Percentiles rank a stretch among this genome's conserved stretches.
Evolutionary conservation across 1,139 yeast species (phyloP).

Genomic region (Suzukiozyma palmioleophila): DNA sequence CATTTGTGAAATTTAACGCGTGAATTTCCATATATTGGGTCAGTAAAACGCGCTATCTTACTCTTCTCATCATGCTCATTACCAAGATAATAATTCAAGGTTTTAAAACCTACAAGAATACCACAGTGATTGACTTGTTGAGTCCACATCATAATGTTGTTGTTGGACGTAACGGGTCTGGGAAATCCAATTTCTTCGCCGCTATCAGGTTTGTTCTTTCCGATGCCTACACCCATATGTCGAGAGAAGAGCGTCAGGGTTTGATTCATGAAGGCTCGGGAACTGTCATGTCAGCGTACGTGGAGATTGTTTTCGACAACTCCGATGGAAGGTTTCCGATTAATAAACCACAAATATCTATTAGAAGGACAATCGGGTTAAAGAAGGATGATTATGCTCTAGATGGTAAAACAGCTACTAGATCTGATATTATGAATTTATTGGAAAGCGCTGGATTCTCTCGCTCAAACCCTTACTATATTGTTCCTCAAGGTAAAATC

Average conservation of each 20-base stretch:
- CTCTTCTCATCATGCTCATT: slow-evolving; percentile 31
- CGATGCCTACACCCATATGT: slow-evolving; percentile 84
- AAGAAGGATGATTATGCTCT: slow-evolving; percentile 88
- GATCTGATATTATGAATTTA: slow-evolving; percentile 76
- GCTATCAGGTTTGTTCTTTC: slow-evolving; percentile 91
- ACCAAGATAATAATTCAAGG: slow-evolving; percentile 73
- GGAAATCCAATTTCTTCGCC: slow-evolving; percentile 93
- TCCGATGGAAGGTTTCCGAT: slow-evolving; percentile 71
- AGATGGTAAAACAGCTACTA: slow-evolving; percentile 73
- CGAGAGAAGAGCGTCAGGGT: slow-evolving; percentile 86
- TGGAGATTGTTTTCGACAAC: slow-evolving; percentile 84
- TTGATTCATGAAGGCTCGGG: slow-evolving; percentile 89
- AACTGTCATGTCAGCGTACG: slow-evolving; percentile 89
- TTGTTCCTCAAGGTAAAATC: slow-evolving; percentile 95
- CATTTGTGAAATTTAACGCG: no score
- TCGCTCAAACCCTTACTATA: slow-evolving; percentile 86
- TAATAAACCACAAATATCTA: slow-evolving; percentile 60
- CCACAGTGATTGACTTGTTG: slow-evolving; percentile 70
- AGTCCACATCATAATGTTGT: slow-evolving; percentile 86
- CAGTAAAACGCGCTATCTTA: slow-evolving; percentile 4
- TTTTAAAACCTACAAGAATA: slow-evolving; percentile 87
- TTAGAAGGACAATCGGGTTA: slow-evolving; percentile 86
- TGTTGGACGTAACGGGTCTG: slow-evolving; percentile 94
- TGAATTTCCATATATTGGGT: no score
- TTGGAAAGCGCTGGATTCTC: slow-evolving; percentile 93